A percentile compares a stretch with the other conserved stretches of the same genome.
Evolutionary conservation across 306 rosid species (phyloP).

Genomic region (Lithocarpus polystachyus): DNA sequence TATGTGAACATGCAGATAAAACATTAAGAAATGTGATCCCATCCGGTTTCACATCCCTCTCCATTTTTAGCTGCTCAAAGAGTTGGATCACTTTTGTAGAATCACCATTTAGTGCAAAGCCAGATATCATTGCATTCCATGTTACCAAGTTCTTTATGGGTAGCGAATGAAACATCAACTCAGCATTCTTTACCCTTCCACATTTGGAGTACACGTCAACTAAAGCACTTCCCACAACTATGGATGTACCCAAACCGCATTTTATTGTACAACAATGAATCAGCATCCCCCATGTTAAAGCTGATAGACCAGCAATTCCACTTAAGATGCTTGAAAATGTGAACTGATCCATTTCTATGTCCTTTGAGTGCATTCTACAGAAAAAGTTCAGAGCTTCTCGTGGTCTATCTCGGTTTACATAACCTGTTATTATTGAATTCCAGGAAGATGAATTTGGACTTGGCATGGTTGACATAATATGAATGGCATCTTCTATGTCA

Average conservation of each 20-base stretch:
- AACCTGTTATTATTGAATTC: conserved; percentile 70
- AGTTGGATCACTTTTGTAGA: conserved; percentile 34
- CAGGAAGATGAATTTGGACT: conserved; percentile 67
- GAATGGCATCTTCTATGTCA: conserved; percentile 47
- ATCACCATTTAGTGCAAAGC: conserved; percentile 58
- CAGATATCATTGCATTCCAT: conserved; percentile 71
- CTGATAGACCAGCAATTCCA: conserved; percentile 60
- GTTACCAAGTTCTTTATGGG: conserved; percentile 52
- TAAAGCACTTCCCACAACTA: conserved; percentile 62
- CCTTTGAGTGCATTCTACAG: conserved; percentile 48
- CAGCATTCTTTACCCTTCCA: conserved; percentile 48
- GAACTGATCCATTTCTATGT: conserved; percentile 50
- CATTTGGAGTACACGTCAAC: conserved; percentile 82
- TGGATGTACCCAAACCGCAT: conserved; percentile 43
- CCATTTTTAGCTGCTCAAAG: conserved; percentile 46
- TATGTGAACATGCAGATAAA: conserved; percentile 52
- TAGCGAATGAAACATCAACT: conserved; percentile 44
- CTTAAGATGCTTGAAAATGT: conserved; percentile 63
- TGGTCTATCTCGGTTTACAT: conserved; percentile 53
- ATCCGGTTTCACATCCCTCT: conserved; percentile 46
- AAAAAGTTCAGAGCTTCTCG: conserved; percentile 52
- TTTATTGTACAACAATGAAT: conserved; percentile 59
- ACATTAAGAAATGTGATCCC: conserved; percentile 66
- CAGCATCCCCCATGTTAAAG: conserved; percentile 58
- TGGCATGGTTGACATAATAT: conserved; percentile 47